Percentiles rank a stretch among this genome's conserved stretches.
phyloP scores from a whole-genome alignment of 1,139 yeast species.

The Zygosaccharomyces pseudobailii region DNA sequence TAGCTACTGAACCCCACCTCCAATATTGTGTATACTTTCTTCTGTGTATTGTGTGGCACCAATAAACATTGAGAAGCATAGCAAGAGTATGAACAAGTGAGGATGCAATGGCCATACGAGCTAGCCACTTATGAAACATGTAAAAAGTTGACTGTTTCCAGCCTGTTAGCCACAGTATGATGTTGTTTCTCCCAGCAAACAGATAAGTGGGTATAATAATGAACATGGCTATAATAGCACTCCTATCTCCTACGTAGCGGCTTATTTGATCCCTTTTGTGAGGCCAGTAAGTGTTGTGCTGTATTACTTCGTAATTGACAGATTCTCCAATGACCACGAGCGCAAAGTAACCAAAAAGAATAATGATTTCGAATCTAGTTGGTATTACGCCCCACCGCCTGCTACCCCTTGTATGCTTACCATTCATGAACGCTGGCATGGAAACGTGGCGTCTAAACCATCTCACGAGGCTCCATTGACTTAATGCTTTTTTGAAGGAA shows the following conservation, averaged over 20 bases:
- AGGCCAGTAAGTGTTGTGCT: constrained; percentile 36
- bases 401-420: background rate
- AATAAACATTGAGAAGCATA: constrained; percentile 39
- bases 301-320: constrained; percentile 38
- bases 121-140: constrained; percentile 57
- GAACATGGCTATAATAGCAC: constrained; percentile 44
- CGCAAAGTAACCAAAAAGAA: constrained; percentile 40
- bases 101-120: constrained; percentile 37
- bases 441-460: background rate
- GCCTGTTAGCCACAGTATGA: constrained; percentile 57
- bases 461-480: constrained; percentile 28
- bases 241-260: constrained; percentile 39
- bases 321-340: constrained; percentile 41
- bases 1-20: constrained; percentile 47
- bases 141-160: constrained; percentile 59
- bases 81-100: constrained; percentile 43
- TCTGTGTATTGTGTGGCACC: constrained; percentile 9
- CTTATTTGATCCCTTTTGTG: constrained; percentile 38
- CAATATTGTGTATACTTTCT: constrained; percentile 28
- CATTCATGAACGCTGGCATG: background rate
- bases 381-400: constrained; percentile 38
- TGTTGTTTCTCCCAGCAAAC: constrained; percentile 60
- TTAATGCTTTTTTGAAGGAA: background rate
- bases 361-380: constrained; percentile 50
- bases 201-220: constrained; percentile 46